Percentiles rank a stretch among this genome's conserved stretches.
These are phyloP conservation scores for Oryza brachyantha DNA, from an alignment of 176 grass and related monocot species.

Conservation along the genomic window DNA sequence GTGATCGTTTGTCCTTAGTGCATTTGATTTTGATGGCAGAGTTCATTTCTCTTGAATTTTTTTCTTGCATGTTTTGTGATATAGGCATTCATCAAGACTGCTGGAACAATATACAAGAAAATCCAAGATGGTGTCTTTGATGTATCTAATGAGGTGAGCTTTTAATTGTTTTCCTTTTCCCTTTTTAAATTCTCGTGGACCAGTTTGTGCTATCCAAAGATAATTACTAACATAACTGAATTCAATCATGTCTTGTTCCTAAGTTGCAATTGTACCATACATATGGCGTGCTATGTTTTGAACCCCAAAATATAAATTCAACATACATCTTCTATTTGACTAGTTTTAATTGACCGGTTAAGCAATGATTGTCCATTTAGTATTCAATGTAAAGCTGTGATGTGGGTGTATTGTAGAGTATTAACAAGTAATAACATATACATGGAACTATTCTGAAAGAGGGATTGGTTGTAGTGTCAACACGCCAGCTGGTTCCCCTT, in stretches of 20 bases:
- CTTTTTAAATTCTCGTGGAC: neutral
- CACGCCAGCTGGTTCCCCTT: neutral
- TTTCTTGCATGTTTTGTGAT: conserved; percentile 1
- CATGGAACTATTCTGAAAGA: too few relatives aligned
- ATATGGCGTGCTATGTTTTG: neutral
- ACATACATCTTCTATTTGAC: neutral
- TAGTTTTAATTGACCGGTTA: neutral
- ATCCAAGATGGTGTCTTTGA: conserved; percentile 84
- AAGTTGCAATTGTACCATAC: neutral
- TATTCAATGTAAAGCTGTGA: neutral
- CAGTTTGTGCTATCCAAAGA: neutral
- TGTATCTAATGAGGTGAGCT: conserved; percentile 74
- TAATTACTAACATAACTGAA: neutral
- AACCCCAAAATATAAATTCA: neutral
- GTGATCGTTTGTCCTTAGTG: conserved; percentile 20
- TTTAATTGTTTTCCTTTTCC: neutral
- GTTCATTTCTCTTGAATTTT: neutral
- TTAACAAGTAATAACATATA: neutral
- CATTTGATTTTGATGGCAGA: neutral
- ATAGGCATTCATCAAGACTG: conserved; percentile 73
- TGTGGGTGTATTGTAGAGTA: neutral
- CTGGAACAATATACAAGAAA: conserved; percentile 81
- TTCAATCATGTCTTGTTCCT: neutral
- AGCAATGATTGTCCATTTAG: neutral
- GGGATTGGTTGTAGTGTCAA: neutral